Conservation (phyloP, 345 rosid species). For the Schrenkiella parvula region DNA sequence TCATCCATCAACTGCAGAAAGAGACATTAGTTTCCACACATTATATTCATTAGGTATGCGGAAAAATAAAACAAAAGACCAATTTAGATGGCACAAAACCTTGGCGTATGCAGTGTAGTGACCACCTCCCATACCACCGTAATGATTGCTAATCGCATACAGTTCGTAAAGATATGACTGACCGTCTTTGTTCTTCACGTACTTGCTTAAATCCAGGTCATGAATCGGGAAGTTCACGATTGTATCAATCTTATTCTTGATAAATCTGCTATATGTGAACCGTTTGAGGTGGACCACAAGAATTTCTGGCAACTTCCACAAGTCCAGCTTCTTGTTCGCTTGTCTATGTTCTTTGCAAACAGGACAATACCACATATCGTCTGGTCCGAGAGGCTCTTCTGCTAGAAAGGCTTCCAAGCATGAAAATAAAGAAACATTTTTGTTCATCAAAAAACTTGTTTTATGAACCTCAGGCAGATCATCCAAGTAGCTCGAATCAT, state of each 20-base stretch:
- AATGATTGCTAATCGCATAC: conserved; percentile 91
- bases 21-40: neutral
- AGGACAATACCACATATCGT: conserved; percentile 98
- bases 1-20: conserved; percentile 76
- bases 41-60: neutral
- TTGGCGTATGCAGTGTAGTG: conserved; percentile 93
- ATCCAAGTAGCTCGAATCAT: conserved; percentile 69
- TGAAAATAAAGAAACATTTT: conserved; percentile 83
- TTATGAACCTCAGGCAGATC: conserved; percentile 75
- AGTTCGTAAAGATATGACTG: conserved; percentile 60
- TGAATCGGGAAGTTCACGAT: conserved; percentile 78
- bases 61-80: neutral
- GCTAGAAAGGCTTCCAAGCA: conserved; percentile 91
- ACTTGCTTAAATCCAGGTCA: conserved; percentile 74
- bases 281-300: conserved; percentile 89
- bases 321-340: conserved; percentile 86
- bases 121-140: conserved; percentile 92
- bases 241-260: conserved; percentile 83
- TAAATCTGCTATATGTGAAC: conserved; percentile 74
- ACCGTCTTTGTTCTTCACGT: conserved; percentile 57
- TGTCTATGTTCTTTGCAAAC: conserved; percentile 83
- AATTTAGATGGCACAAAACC: conserved; percentile 40
- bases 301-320: conserved; percentile 91
- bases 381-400: conserved; percentile 93
- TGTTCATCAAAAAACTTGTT: conserved; percentile 55